These are phyloP conservation scores for Emmonsia crescens DNA, from an alignment of 2,329 filamentous ascomycete species.

Conservation along the genomic window DNA sequence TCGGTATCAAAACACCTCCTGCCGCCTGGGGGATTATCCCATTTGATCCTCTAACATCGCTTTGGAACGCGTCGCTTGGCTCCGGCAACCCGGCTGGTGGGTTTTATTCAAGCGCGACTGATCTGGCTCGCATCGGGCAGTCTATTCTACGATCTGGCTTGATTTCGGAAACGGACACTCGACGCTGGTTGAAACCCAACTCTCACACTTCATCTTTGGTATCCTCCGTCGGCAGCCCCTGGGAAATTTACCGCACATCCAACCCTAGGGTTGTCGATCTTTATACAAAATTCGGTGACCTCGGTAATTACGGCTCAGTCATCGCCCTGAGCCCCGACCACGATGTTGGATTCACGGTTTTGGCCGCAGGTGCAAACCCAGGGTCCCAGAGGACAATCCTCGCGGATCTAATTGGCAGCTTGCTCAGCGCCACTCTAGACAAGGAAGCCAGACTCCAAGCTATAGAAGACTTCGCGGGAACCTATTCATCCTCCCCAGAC, in stretches of 20 bases:
- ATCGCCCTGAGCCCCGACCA: conserved; percentile 27
- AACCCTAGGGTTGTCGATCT: conserved; percentile 22
- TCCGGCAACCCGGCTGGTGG: conserved; percentile 20
- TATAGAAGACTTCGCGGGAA: conserved; percentile 17
- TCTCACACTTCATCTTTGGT: conserved; percentile 26
- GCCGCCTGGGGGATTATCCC: conserved; percentile 28
- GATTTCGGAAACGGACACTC: conserved; percentile 23
- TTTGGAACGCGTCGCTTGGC: conserved; percentile 24
- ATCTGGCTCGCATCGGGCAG: conserved; percentile 28
- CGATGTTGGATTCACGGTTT: conserved; percentile 26
- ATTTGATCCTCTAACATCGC: conserved; percentile 19
- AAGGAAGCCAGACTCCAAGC: conserved; percentile 20
- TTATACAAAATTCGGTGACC: conserved; percentile 26
- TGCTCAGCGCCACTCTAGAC: conserved; percentile 19
- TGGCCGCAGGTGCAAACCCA: conserved; percentile 17
- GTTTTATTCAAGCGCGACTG: conserved; percentile 23
- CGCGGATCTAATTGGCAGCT: conserved; percentile 20
- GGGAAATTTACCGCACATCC: conserved; percentile 27
- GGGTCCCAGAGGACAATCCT: conserved; percentile 15
- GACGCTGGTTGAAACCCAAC: conserved; percentile 33
- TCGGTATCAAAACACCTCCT: conserved; percentile 23
- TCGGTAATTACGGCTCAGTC: conserved; percentile 26
- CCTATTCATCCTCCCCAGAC: conserved; percentile 13
- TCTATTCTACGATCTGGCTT: conserved; percentile 31
- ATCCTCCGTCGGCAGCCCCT: conserved; percentile 27